Conservation (phyloP, 768 basidiomycete species). For the Filobasidium wieringae region DNA sequence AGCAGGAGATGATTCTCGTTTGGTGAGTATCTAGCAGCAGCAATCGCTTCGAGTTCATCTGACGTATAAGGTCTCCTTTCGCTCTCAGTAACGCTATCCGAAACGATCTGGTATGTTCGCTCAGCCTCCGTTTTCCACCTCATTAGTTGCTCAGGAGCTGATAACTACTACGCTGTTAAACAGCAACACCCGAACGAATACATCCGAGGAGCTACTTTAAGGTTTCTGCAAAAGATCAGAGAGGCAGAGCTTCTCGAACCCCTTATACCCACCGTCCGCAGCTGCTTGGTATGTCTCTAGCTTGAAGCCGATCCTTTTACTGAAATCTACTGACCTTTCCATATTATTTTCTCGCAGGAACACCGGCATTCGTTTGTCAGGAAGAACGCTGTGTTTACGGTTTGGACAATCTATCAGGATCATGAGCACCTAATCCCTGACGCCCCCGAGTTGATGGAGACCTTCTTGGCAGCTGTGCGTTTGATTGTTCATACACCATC, state of each 20-base stretch:
- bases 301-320: background rate
- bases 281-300: slow-evolving; percentile 52
- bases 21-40: slow-evolving; percentile 52
- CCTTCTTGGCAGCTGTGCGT: slow-evolving; percentile 70
- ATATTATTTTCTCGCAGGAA: slow-evolving; percentile 45
- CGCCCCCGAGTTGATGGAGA: slow-evolving; percentile 87
- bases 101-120: slow-evolving; percentile 71
- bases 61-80: slow-evolving; percentile 1
- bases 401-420: slow-evolving; percentile 86
- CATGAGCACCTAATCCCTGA: slow-evolving; percentile 93
- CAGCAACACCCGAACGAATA: slow-evolving; percentile 99
- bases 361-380: slow-evolving; percentile 96
- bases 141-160: background rate
- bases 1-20: slow-evolving; percentile 99
- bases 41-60: background rate
- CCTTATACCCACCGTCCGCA: slow-evolving; percentile 79
- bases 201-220: slow-evolving; percentile 91
- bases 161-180: background rate
- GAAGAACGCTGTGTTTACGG: slow-evolving; percentile 94
- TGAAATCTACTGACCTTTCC: no score
- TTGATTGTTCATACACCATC: background rate
- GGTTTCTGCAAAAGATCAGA: slow-evolving; percentile 91
- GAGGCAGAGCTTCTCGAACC: slow-evolving; percentile 92
- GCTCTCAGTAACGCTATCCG: slow-evolving; percentile 76
- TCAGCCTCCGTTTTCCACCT: background rate